Percentiles rank a stretch among this genome's conserved stretches.
Conservation (phyloP, 257 asterid species). For the Solanum commersonii region DNA sequence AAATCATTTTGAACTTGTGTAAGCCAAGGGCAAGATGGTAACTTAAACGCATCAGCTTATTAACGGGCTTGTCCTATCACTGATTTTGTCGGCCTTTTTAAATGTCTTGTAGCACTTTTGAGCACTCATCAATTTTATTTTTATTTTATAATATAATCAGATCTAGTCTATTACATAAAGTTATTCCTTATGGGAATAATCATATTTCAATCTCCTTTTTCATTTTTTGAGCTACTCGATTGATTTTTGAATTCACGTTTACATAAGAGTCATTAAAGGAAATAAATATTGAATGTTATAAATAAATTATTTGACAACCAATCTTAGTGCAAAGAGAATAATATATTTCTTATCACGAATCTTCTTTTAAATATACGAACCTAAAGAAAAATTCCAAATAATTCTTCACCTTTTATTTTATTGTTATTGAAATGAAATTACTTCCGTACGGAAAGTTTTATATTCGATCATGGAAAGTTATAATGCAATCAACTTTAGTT, state of each 20-base stretch:
- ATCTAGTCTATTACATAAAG: neutral
- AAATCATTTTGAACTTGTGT: neutral
- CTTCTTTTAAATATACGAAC: neutral
- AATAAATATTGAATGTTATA: neutral
- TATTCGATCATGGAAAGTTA: neutral
- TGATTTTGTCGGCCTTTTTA: neutral
- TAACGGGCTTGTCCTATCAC: neutral
- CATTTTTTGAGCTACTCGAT: too few species aligned
- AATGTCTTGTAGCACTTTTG: slow-evolving; percentile 8
- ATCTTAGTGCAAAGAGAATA: neutral
- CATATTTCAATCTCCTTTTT: neutral
- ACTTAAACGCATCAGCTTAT: neutral
- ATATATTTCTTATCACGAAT: neutral
- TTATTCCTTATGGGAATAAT: slow-evolving; percentile 6
- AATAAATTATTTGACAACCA: neutral
- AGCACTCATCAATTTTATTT: neutral
- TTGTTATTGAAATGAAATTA: neutral
- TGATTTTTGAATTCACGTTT: too few species aligned
- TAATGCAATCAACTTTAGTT: neutral
- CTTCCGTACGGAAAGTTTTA: neutral
- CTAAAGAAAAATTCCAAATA: neutral
- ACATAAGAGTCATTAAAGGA: fast-evolving
- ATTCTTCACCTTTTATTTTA: neutral
- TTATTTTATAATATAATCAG: neutral
- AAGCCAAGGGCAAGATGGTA: neutral